Evolutionary conservation across 306 rosid species (phyloP).

Genomic region (Bauhinia variegata): DNA sequence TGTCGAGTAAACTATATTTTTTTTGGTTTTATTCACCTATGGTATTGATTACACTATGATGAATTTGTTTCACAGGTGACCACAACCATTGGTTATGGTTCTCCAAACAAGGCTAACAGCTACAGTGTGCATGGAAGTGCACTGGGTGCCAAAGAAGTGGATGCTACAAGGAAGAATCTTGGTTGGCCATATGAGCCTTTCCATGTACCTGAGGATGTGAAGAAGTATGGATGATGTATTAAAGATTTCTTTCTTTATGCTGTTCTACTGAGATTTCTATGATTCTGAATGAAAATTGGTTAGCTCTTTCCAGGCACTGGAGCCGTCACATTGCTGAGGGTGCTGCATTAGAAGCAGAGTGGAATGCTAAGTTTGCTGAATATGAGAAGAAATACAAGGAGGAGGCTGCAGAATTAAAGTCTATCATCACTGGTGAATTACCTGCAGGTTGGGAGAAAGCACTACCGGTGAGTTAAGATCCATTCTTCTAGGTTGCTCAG

Average conservation of each 20-base stretch:
- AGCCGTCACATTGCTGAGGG: conserved; percentile 80
- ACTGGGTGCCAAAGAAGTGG: conserved; percentile 95
- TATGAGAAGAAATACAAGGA: conserved; percentile 88
- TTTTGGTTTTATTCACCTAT: conserved; percentile 8
- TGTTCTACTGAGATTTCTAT: conserved; percentile 30
- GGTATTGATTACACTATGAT: conserved; percentile 12
- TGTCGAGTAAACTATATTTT: conserved; percentile 19
- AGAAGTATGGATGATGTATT: conserved; percentile 58
- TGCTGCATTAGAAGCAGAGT: conserved; percentile 79
- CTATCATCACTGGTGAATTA: conserved; percentile 65
- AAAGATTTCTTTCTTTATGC: conserved; percentile 15
- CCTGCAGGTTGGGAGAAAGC: conserved; percentile 97
- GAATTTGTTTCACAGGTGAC: conserved; percentile 67
- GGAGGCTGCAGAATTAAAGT: conserved; percentile 84
- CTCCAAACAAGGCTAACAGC: conserved; percentile 95
- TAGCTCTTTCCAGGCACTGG: conserved; percentile 70
- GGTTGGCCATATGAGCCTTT: conserved; percentile 99
- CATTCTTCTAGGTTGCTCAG: conserved; percentile 28
- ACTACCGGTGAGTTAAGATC: conserved; percentile 75
- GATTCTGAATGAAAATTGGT: conserved; percentile 33
- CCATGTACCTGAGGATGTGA: conserved; percentile 98
- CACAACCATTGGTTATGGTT: conserved; percentile 95
- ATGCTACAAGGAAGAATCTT: conserved; percentile 94
- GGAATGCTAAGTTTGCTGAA: conserved; percentile 91
- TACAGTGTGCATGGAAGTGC: conserved; percentile 97